Conservation (phyloP, 2,329 filamentous ascomycete species). For the Acephala macrosclerotiorum region DNA sequence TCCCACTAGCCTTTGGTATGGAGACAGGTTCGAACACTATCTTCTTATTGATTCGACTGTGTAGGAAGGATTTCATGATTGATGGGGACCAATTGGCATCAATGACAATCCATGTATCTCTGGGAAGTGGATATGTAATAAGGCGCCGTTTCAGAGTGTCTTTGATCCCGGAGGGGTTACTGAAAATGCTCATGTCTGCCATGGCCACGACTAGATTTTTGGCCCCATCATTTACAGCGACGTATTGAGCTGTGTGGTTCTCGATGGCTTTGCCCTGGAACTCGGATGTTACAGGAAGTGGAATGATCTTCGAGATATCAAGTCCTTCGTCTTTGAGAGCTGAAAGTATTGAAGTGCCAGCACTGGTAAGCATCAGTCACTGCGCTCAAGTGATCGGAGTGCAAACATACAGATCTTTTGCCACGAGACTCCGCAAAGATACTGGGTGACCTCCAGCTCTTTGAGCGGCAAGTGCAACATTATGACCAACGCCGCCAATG, state of each 20-base stretch:
- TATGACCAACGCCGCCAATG: constrained; percentile 90
- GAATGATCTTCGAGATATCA: constrained; percentile 63
- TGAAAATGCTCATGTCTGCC: constrained; percentile 81
- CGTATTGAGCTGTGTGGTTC: constrained; percentile 84
- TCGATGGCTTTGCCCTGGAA: not conserved
- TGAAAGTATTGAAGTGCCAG: constrained; percentile 76
- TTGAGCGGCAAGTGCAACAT: constrained; percentile 86
- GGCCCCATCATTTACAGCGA: constrained; percentile 84
- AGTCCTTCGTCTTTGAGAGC: constrained; percentile 71
- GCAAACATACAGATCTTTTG: constrained; percentile 71
- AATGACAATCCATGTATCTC: constrained; percentile 75
- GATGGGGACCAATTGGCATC: constrained; percentile 84
- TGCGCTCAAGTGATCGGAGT: too few species aligned
- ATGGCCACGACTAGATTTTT: constrained; percentile 91
- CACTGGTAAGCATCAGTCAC: constrained; percentile 51
- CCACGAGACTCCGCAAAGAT: constrained; percentile 80
- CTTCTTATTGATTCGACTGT: constrained; percentile 62
- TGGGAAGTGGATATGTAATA: constrained; percentile 6
- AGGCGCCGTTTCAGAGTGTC: not conserved
- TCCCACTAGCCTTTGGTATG: constrained; percentile 75
- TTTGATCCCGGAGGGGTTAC: constrained; percentile 51
- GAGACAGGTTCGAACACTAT: constrained; percentile 92
- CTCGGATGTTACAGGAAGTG: constrained; percentile 7
- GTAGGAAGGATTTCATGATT: constrained; percentile 74
- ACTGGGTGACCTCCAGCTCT: constrained; percentile 68